These are phyloP conservation scores for Trichophyton simii DNA, from an alignment of 2,329 filamentous ascomycete species.

Conservation along the genomic window DNA sequence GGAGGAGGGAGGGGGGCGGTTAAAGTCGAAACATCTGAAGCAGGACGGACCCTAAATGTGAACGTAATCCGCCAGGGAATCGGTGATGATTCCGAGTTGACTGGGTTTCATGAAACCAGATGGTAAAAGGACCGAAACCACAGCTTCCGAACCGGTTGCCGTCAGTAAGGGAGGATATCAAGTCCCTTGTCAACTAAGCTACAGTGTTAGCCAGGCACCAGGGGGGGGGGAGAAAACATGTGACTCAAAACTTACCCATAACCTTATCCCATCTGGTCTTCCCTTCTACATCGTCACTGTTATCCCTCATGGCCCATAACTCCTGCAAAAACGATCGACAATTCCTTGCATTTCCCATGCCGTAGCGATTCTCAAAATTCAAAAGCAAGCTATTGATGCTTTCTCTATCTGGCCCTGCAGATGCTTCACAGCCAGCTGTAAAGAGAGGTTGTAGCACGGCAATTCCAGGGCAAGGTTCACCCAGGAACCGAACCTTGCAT, in stretches of 20 bases:
- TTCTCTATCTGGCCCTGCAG: constrained; percentile 37
- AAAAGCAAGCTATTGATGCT: constrained; percentile 42
- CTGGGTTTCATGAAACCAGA: too few species aligned
- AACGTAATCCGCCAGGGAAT: too few species aligned
- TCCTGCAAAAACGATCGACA: constrained; percentile 50
- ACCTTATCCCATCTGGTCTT: constrained; percentile 15
- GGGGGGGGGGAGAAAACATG: background rate
- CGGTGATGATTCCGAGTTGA: too few species aligned
- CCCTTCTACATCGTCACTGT: constrained; percentile 11
- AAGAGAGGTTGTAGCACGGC: constrained; percentile 55
- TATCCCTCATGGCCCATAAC: constrained; percentile 37
- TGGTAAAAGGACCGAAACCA: too few species aligned
- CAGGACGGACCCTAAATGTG: too few species aligned
- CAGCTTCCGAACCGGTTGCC: background rate
- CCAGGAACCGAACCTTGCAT: constrained; percentile 11
- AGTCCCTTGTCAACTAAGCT: constrained; percentile 13
- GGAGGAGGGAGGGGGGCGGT: too few species aligned
- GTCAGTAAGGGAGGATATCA: constrained; percentile 13
- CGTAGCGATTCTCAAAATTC: constrained; percentile 45
- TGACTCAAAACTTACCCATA: constrained; percentile 11
- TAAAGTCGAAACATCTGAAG: too few species aligned
- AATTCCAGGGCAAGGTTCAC: constrained; percentile 42
- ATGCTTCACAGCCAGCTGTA: constrained; percentile 50
- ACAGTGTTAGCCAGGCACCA: background rate
- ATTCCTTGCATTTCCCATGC: constrained; percentile 53